Percentiles rank a stretch among this genome's conserved stretches.
Conservation (phyloP, 768 basidiomycete species). For the Rhodosporidiobolus sp. region DNA sequence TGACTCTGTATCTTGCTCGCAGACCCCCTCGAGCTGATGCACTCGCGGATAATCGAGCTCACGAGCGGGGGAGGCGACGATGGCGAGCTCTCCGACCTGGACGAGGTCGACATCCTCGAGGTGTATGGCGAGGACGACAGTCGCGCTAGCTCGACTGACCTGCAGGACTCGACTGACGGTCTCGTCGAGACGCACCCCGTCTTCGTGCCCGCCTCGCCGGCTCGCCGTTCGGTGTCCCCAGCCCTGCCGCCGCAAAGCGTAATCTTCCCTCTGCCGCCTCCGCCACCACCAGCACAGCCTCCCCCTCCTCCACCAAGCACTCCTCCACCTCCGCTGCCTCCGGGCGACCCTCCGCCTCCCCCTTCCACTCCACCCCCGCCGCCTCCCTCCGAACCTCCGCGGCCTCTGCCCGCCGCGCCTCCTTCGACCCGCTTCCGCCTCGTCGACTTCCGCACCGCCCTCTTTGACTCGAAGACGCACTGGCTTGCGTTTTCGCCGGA, state of each 20-base stretch:
- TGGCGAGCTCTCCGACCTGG: background rate
- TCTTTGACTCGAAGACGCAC: conserved; percentile 22
- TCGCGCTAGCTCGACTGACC: background rate
- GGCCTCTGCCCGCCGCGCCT: background rate
- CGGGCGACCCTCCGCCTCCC: conserved; percentile 1
- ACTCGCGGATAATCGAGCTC: background rate
- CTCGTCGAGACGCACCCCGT: background rate
- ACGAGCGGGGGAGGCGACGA: background rate
- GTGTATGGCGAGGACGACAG: background rate
- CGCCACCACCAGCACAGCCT: background rate
- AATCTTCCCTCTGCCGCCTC: background rate
- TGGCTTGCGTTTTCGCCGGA: conserved; percentile 21
- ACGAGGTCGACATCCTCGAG: conserved; percentile 16
- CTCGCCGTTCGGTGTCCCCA: too few species aligned
- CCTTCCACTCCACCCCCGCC: background rate
- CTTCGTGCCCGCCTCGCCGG: background rate
- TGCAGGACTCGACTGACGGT: background rate
- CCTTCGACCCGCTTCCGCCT: background rate
- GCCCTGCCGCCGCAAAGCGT: too few species aligned
- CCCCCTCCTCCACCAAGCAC: background rate
- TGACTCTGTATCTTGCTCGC: background rate
- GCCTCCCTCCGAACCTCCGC: background rate
- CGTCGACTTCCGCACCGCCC: conserved; percentile 8
- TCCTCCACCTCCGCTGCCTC: background rate
- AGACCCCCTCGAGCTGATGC: conserved; percentile 5